A percentile compares a stretch with the other conserved stretches of the same genome.
Conservation (phyloP, 2,329 filamentous ascomycete species). For the Shiraia sp. region DNA sequence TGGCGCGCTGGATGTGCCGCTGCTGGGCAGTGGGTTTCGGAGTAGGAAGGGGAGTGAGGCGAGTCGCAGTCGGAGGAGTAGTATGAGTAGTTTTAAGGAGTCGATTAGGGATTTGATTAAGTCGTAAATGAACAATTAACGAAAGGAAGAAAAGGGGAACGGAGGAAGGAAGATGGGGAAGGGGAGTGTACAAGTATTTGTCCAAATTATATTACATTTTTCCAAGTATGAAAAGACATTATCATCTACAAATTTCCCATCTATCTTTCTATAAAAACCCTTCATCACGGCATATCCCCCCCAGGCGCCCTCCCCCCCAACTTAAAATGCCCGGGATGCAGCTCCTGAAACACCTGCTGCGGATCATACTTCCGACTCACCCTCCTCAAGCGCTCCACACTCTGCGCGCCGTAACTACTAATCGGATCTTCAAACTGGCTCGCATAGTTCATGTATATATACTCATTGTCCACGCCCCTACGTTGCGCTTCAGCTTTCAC, state of each 20-base stretch:
- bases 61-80: constrained; percentile 5
- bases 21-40: too few species aligned
- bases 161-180: too few species aligned
- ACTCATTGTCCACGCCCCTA: constrained; percentile 14
- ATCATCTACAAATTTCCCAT: too few species aligned
- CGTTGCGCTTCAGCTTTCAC: constrained; percentile 23
- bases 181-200: not conserved
- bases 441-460: constrained; percentile 53
- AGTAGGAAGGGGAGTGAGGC: not conserved
- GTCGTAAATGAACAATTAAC: not conserved
- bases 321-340: constrained; percentile 49
- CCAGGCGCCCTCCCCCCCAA: constrained; percentile 5
- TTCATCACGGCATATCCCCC: constrained; percentile 3
- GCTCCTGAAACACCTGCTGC: constrained; percentile 43
- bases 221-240: too few species aligned
- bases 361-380: constrained; percentile 48
- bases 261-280: too few species aligned
- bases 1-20: not conserved
- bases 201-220: not conserved
- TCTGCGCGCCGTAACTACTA: constrained; percentile 37
- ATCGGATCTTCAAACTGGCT: constrained; percentile 47
- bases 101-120: constrained; percentile 5
- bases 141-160: not conserved
- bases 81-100: constrained; percentile 7
- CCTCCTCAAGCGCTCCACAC: constrained; percentile 34